A percentile compares a stretch with the other conserved stretches of the same genome.
These are phyloP conservation scores for Hippophae gyantsensis DNA, from an alignment of 306 rosid genomes.

Conservation along the genomic window DNA sequence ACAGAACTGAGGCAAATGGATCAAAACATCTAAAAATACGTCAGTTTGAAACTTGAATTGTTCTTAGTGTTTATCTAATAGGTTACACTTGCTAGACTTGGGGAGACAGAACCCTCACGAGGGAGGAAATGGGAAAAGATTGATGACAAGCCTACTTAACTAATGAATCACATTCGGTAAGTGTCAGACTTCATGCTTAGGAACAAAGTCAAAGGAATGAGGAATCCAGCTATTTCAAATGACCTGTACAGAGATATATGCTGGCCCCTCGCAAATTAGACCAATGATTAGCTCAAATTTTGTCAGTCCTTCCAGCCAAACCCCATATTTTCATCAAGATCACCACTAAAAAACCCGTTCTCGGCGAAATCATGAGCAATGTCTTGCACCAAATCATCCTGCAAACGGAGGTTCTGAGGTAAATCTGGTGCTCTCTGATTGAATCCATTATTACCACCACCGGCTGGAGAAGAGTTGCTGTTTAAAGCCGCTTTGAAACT, in stretches of 20 bases:
- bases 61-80: conserved; percentile 28
- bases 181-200: conserved; percentile 29
- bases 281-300: conserved; percentile 31
- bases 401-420: conserved; percentile 54
- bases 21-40: conserved; percentile 14
- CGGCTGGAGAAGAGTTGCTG: conserved; percentile 70
- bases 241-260: conserved; percentile 67
- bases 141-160: conserved; percentile 37
- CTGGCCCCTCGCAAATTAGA: conserved; percentile 28
- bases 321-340: conserved; percentile 68
- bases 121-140: conserved; percentile 6
- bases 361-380: conserved; percentile 64
- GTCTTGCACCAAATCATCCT: conserved; percentile 55
- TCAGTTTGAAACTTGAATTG: conserved; percentile 19
- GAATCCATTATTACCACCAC: conserved; percentile 50
- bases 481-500: conserved; percentile 83
- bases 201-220: conserved; percentile 5
- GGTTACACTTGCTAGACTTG: conserved; percentile 67
- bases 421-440: conserved; percentile 63
- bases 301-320: conserved; percentile 80
- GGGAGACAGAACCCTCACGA: conserved; percentile 18
- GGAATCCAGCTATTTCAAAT: conserved; percentile 35
- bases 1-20: no score
- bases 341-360: conserved; percentile 54
- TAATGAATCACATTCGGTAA: conserved; percentile 25